Base-by-base conservation (phyloP, 2,329 filamentous ascomycete species). In the Talaromyces sp. region DNA sequence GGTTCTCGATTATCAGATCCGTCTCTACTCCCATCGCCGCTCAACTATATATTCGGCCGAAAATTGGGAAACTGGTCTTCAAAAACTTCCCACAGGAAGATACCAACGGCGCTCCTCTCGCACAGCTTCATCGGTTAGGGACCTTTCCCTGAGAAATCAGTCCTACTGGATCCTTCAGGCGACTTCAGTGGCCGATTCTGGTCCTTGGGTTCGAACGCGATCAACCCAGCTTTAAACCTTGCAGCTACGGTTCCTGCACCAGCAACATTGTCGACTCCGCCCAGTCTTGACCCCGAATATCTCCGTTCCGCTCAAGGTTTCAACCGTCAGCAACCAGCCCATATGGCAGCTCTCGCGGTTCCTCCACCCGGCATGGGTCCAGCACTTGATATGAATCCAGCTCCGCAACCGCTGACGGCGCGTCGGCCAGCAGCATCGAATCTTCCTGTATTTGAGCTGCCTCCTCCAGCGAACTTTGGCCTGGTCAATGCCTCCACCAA, bases 381-480 rank as follows among this genome's bases (percentile, higher is more conserved):
- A 75, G 82, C 83, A 74, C 78, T 86, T 74, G 86, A 88, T 76
- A 84, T 89, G 80, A 63, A 63, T 41, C 83, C 83, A 76, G 81
- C 83, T 72, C 83, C 85, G 71, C 83, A 85, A 74, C 90, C 89
- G 80, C 88, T 93, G 75, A 86, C 88, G 70, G 84, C 88, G 76
- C 86, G 90, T 73, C 86, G 90, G 77, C 86, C 88, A 73, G 89
- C 89, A 73, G 87, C 89, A 68, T 86, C 86, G 65, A 85, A 85
- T 71, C 84, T 93, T 68, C 89, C 89, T 65, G 85, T 80, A 70
- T 91, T 91, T 74, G 87, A 90, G 73, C 85, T 92, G 60, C 86
- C 87, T 69, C 87, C 89, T 62, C 87, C 87, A 70, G 78, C 75
- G 2, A 72, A 77, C 69, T 67, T 80, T 75, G 76, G 72, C 76